Base-by-base conservation (phyloP, 768 basidiomycete genomes). In the Suillus occidentalis region DNA sequence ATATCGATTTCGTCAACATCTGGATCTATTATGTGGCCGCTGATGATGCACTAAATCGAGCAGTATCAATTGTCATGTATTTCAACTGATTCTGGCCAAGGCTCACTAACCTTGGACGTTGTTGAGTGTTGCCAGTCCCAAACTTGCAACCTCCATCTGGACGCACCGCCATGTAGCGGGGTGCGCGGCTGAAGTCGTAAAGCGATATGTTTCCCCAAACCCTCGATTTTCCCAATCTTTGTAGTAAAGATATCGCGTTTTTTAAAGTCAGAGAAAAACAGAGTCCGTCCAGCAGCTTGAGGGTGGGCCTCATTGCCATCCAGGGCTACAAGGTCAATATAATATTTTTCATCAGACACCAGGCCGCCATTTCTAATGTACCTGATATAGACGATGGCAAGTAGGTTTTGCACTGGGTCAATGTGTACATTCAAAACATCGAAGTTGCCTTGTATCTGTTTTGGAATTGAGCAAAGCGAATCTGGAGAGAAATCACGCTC, bases 111-210 rank as follows among this genome's bases (percentile, higher is more conserved):
- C 13, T 34, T n/a, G 12, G 53, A 55, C 6, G 12, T 36, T 36
- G 53, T 55, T 6, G 53, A 55, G 53, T 55, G 34, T 55, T 20
- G 53, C 53, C 53, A 55, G 20, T 55, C 53, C 53, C 53, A 55
- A 34, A 55, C 36, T 12, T 55, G 53, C 18, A 55, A 55, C 53
- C 53, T 36, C 31, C 49, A 50, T 25, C 22, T 50, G 13, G 49
- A 55, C 6, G 18, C 31, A 3, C 31, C 31, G 4, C 2, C 3
- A 20, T 6, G 7, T 34, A 34, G 6, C 20, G 31, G 31, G 4
- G 5, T 18, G 10, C 5, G 4, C 6, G 12, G 20, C 18, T 36
- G 53, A 20, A 55, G 31, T 34, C 20, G 53, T 2, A 55, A 13
- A n/a, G 53, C 53, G 20, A 55, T 13, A 55, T 55, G 16, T 18